Percentiles rank a stretch among this genome's conserved stretches.
Evolutionary conservation across 2,329 filamentous ascomycete genomes (phyloP).

Genomic region (Lachnum nothofagi): DNA sequence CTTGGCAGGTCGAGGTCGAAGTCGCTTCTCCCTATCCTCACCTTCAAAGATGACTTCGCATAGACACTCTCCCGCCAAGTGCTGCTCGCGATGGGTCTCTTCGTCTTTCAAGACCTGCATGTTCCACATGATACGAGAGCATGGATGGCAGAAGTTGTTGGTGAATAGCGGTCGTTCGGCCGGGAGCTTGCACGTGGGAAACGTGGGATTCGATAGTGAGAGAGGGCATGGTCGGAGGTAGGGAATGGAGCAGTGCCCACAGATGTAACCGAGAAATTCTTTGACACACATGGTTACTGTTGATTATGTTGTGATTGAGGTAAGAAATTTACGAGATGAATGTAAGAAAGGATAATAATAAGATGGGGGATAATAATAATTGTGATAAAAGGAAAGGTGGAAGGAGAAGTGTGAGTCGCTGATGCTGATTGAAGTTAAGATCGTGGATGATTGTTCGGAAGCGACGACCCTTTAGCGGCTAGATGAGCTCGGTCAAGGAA

Average conservation of each 20-base stretch:
- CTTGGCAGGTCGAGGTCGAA: slow-evolving; percentile 4
- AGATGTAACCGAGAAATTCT: slow-evolving; percentile 43
- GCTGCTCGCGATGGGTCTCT: slow-evolving; percentile 21
- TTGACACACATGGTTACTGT: slow-evolving; percentile 41
- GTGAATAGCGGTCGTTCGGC: slow-evolving; percentile 24
- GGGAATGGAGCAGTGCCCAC: slow-evolving; percentile 42
- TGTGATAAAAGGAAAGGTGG: neutral
- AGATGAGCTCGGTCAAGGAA: too few relatives aligned
- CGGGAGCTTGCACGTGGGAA: slow-evolving; percentile 26
- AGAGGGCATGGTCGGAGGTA: slow-evolving; percentile 40
- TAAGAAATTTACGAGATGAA: neutral
- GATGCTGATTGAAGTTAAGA: neutral
- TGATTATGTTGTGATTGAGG: neutral
- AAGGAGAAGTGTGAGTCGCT: neutral
- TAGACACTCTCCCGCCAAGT: slow-evolving; percentile 23
- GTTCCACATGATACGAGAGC: slow-evolving; percentile 31
- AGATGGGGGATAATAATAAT: too few relatives aligned
- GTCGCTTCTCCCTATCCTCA: slow-evolving; percentile 18
- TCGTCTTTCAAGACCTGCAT: slow-evolving; percentile 23
- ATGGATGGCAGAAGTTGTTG: slow-evolving; percentile 28
- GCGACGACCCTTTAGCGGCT: too few relatives aligned
- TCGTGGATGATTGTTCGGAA: too few relatives aligned
- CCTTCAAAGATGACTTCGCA: slow-evolving; percentile 26
- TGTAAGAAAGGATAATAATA: neutral
- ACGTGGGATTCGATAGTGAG: slow-evolving; percentile 20